Evolutionary conservation across 306 rosid genomes (phyloP).

Genomic region (Rosa chinensis): DNA sequence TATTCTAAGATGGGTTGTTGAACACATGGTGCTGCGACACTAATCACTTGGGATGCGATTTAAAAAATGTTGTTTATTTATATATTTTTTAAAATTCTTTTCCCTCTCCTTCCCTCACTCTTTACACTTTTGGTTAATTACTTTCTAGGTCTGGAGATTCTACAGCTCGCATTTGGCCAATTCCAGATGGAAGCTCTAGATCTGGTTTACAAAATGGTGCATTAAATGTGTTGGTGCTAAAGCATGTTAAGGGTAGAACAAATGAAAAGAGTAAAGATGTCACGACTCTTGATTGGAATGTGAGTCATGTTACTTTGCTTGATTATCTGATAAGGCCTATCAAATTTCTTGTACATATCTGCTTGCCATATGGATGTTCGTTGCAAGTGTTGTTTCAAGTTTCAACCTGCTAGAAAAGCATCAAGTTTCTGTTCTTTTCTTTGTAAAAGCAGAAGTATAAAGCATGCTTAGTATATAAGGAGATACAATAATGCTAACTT

Average conservation of each 20-base stretch:
- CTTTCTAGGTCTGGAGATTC: conserved; percentile 84
- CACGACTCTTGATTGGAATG: conserved; percentile 96
- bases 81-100: not conserved
- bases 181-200: conserved; percentile 64
- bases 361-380: not conserved
- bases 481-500: not conserved
- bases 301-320: conserved; percentile 41
- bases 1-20: not conserved
- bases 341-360: not conserved
- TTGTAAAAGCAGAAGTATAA: not conserved
- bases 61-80: not conserved
- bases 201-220: conserved; percentile 52
- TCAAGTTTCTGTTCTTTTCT: not conserved
- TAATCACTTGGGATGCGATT: not conserved
- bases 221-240: conserved; percentile 65
- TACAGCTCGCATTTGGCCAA: conserved; percentile 93
- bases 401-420: not conserved
- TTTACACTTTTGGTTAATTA: not conserved
- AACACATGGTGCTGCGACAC: not conserved
- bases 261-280: conserved; percentile 91
- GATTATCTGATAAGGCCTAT: not conserved
- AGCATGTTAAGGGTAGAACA: conserved; percentile 80
- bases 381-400: not conserved
- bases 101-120: not conserved
- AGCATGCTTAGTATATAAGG: not conserved